Percentiles rank a stretch among this genome's conserved stretches.
Conservation (phyloP, 192 early-diverging fungal species). For the Paraglomus occultum region DNA sequence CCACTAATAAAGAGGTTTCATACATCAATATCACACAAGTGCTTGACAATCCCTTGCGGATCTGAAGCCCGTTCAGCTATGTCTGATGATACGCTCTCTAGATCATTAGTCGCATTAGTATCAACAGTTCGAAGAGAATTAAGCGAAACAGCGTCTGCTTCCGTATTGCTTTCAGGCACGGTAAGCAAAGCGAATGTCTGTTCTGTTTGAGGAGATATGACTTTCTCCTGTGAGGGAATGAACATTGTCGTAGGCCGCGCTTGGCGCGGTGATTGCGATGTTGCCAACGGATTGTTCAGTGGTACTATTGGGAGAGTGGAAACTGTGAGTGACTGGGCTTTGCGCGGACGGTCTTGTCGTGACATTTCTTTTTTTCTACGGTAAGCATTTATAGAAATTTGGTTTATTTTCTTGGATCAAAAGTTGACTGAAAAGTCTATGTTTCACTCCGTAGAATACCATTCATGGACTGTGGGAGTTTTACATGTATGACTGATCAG, state of each 20-base stretch:
- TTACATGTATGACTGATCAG: no score
- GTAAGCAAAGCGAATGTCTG: constrained; percentile 5
- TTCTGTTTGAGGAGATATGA: neutral
- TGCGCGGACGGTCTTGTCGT: neutral
- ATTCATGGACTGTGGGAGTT: no score
- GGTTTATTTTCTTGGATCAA: no score
- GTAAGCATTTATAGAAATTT: no score
- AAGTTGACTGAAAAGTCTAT: no score
- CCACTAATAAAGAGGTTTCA: neutral
- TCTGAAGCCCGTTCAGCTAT: constrained; percentile 29
- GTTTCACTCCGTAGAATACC: no score
- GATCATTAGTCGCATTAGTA: constrained; percentile 20
- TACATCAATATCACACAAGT: constrained; percentile 45
- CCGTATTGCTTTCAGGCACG: constrained; percentile 27
- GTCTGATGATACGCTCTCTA: constrained; percentile 33
- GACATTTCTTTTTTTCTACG: no score
- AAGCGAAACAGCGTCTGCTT: constrained; percentile 35
- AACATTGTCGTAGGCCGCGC: constrained; percentile 40
- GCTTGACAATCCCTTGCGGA: constrained; percentile 35
- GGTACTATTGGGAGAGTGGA: neutral
- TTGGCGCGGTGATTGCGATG: constrained; percentile 34
- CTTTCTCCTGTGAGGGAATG: constrained; percentile 36
- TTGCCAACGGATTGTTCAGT: neutral
- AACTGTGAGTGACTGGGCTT: neutral
- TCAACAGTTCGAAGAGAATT: constrained; percentile 25